These are phyloP conservation scores for Trichoderma sp. DNA, from an alignment of 2,329 filamentous ascomycete genomes.

Conservation along the genomic window DNA sequence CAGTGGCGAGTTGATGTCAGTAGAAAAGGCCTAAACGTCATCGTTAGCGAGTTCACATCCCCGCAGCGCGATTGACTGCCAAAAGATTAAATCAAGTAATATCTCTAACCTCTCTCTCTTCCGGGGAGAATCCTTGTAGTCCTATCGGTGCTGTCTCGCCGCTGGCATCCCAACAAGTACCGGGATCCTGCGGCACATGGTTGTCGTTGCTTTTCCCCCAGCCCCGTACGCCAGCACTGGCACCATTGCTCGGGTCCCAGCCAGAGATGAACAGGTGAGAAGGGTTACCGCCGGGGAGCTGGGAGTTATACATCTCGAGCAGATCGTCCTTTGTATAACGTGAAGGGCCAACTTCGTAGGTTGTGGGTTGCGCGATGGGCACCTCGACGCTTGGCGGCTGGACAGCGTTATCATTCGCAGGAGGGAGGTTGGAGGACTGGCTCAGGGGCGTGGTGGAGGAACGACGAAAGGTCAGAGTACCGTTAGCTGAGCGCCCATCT, in stretches of 20 bases:
- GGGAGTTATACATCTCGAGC: conserved; percentile 67
- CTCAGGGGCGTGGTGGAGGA: conserved; percentile 59
- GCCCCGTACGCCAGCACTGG: conserved; percentile 61
- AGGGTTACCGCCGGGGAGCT: conserved; percentile 54
- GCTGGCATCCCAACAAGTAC: conserved; percentile 83
- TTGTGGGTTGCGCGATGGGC: conserved; percentile 37
- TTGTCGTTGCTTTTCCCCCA: conserved; percentile 80
- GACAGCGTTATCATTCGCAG: conserved; percentile 43
- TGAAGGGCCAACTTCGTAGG: conserved; percentile 45
- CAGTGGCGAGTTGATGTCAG: conserved; percentile 89
- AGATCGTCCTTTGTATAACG: conserved; percentile 81
- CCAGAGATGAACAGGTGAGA: conserved; percentile 69
- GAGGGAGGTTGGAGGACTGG: conserved; percentile 43
- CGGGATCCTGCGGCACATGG: conserved; percentile 76
- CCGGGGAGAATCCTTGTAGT: conserved; percentile 66
- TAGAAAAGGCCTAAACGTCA: conserved; percentile 68
- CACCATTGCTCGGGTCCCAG: conserved; percentile 77
- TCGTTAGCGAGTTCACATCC: conserved; percentile 29
- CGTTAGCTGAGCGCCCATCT: conserved; percentile 60
- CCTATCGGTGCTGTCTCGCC: conserved; percentile 72
- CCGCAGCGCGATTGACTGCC: not conserved
- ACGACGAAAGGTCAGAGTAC: conserved; percentile 65
- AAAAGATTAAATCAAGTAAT: conserved; percentile 8
- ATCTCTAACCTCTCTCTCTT: conserved; percentile 60
- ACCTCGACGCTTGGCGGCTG: conserved; percentile 43